These are phyloP conservation scores for Magnolia kwangsiensis DNA, from an alignment of 164 flowering plant species.

Conservation along the genomic window DNA sequence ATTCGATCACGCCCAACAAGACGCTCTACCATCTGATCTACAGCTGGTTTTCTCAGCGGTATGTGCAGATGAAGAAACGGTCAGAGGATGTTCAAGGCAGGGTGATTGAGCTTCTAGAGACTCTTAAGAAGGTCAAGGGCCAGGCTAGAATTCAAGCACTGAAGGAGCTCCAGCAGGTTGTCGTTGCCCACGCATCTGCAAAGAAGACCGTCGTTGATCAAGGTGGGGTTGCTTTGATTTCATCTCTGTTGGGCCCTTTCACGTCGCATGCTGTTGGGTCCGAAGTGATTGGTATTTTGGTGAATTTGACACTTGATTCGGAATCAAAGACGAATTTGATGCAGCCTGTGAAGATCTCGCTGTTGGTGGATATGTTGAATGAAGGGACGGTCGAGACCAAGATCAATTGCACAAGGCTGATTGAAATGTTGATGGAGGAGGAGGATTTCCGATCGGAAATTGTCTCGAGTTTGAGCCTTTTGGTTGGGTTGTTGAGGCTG, in stretches of 20 bases:
- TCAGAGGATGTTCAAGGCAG: constrained; percentile 82
- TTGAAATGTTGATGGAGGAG: constrained; percentile 61
- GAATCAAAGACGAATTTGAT: constrained; percentile 52
- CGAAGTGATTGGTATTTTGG: constrained; percentile 70
- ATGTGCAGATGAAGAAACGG: constrained; percentile 66
- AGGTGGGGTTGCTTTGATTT: constrained; percentile 58
- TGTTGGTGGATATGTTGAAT: constrained; percentile 77
- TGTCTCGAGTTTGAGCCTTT: constrained; percentile 67
- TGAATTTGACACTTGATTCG: constrained; percentile 62
- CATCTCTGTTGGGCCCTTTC: constrained; percentile 73
- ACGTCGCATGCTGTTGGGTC: constrained; percentile 89
- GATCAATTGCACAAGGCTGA: constrained; percentile 62
- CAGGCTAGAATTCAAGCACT: constrained; percentile 73
- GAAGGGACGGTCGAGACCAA: constrained; percentile 85
- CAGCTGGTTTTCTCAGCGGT: constrained; percentile 67
- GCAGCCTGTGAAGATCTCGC: constrained; percentile 77
- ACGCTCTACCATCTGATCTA: constrained; percentile 51
- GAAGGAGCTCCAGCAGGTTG: constrained; percentile 63
- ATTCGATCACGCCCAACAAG: constrained; percentile 59
- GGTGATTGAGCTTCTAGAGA: constrained; percentile 59
- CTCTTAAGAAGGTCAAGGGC: constrained; percentile 77
- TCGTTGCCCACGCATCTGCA: constrained; percentile 49
- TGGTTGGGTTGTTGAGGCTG: constrained; percentile 80
- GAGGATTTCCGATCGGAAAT: constrained; percentile 52
- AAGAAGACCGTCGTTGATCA: constrained; percentile 59